phyloP scores from a whole-genome alignment of 306 rosid genomes.

The Myrica gale region DNA sequence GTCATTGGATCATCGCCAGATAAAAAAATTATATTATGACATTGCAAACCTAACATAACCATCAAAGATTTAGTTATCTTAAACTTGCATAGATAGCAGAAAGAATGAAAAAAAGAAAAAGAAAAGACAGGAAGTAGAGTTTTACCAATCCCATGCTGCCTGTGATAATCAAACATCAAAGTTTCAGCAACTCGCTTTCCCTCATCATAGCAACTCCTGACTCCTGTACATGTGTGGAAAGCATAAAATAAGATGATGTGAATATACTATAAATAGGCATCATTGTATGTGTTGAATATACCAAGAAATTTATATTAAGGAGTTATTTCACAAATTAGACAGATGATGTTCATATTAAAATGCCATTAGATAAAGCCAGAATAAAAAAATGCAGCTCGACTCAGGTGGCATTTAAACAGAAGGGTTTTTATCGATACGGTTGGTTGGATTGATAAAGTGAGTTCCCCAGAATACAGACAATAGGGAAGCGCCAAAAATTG shows the following conservation, averaged over 20 bases:
- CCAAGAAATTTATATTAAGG: neutral
- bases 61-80: neutral
- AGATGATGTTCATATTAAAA: neutral
- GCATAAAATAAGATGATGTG: neutral
- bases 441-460: too few relatives aligned
- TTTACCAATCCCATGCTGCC: constrained; percentile 92
- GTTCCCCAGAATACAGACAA: neutral
- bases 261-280: neutral
- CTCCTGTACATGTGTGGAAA: constrained; percentile 48
- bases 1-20: neutral
- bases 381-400: neutral
- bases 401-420: neutral
- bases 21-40: neutral
- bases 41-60: constrained; percentile 5
- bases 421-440: neutral
- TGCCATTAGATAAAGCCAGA: neutral
- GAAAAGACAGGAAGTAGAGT: neutral
- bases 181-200: constrained; percentile 99
- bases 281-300: neutral
- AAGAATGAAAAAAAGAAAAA: constrained; percentile 15
- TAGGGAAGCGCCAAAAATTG: neutral
- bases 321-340: neutral
- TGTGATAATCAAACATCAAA: constrained; percentile 95
- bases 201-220: constrained; percentile 97
- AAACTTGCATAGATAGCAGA: constrained; percentile 6